phyloP scores from a whole-genome alignment of 371 early-diverging fungal genomes.

The Zopfochytrium polystomum region DNA sequence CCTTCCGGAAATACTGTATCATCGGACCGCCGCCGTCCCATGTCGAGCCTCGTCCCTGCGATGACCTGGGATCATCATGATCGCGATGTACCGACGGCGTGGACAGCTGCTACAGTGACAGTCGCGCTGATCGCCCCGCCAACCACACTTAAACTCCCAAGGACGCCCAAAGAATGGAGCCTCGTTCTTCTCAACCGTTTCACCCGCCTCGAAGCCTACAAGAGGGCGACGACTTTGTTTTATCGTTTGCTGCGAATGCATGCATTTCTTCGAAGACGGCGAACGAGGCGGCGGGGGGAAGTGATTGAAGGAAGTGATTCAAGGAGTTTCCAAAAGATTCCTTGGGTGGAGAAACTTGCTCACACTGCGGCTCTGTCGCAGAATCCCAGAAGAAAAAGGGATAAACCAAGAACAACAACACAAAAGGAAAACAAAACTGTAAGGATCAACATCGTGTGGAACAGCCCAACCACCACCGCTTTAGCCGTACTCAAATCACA shows the following conservation, averaged over 20 bases:
- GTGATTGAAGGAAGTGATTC: neutral
- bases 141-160: no score
- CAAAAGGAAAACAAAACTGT: neutral
- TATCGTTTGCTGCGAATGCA: neutral
- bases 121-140: no score
- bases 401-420: neutral
- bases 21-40: no score
- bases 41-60: no score
- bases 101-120: no score
- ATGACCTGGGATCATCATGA: no score
- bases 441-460: neutral
- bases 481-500: neutral
- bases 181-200: no score
- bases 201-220: no score
- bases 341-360: neutral
- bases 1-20: no score
- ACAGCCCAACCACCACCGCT: neutral
- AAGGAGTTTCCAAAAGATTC: neutral
- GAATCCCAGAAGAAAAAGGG: neutral
- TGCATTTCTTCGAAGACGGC: slow-evolving; percentile 6
- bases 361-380: neutral
- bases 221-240: neutral
- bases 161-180: no score
- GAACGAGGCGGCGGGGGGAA: slow-evolving; percentile 6
- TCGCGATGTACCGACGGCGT: no score